A percentile compares a stretch with the other conserved stretches of the same genome.
Conservation (phyloP, 2,329 filamentous ascomycete genomes). For the Aspergillus spinulosporus region DNA sequence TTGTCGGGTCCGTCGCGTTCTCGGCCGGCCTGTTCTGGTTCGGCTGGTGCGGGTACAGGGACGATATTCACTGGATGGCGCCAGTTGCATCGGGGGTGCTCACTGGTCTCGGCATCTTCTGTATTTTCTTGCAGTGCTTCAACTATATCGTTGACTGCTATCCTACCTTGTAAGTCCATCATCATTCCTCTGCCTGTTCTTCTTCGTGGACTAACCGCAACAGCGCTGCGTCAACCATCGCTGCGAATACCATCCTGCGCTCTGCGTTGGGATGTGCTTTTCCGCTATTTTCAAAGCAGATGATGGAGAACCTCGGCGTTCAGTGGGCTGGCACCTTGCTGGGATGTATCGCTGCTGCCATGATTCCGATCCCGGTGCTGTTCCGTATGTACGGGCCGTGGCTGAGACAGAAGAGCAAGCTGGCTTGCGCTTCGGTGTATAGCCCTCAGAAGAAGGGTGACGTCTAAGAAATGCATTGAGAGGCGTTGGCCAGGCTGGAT, state of each 20-base stretch:
- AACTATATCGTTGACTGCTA: constrained; percentile 46
- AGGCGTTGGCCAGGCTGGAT: not conserved
- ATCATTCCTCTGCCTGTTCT: not conserved
- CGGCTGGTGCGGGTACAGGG: constrained; percentile 38
- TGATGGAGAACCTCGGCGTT: constrained; percentile 41
- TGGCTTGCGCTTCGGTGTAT: constrained; percentile 24
- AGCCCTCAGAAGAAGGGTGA: constrained; percentile 14
- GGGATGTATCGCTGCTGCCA: constrained; percentile 36
- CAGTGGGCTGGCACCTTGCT: constrained; percentile 44
- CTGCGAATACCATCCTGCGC: constrained; percentile 44
- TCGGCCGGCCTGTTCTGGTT: constrained; percentile 42
- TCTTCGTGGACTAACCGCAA: not conserved
- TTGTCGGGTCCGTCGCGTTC: constrained; percentile 37
- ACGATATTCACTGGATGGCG: constrained; percentile 34
- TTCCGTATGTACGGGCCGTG: constrained; percentile 33
- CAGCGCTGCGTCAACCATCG: constrained; percentile 43
- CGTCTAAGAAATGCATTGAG: not conserved
- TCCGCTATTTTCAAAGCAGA: constrained; percentile 41
- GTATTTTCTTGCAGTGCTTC: constrained; percentile 16
- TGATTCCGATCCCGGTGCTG: constrained; percentile 42
- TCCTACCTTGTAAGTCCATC: constrained; percentile 38
- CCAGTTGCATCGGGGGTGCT: constrained; percentile 6
- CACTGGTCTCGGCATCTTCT: constrained; percentile 15
- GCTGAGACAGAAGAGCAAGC: constrained; percentile 31
- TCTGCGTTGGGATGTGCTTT: constrained; percentile 41